Evolutionary conservation across 2,329 filamentous ascomycete species (phyloP).

Genomic region (Neospermospora avenae): DNA sequence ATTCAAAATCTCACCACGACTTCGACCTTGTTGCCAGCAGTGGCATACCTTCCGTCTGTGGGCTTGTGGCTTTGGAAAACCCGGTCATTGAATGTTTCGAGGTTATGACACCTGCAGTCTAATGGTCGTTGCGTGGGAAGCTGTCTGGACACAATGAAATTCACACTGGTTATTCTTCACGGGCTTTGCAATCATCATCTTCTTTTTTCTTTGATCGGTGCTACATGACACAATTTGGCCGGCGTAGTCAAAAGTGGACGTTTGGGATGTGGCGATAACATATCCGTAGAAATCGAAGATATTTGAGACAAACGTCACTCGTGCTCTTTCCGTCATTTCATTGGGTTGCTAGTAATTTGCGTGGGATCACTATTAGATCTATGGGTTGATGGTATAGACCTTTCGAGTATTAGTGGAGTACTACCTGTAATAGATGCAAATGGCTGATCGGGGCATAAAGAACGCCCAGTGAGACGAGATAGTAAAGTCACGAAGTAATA

Average conservation of each 20-base stretch:
- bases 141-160: conserved; percentile 46
- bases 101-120: conserved; percentile 36
- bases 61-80: conserved; percentile 20
- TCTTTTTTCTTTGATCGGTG: conserved; percentile 30
- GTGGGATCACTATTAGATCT: too few species aligned
- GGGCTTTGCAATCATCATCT: conserved; percentile 31
- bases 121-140: conserved; percentile 42
- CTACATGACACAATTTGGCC: conserved; percentile 34
- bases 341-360: not conserved
- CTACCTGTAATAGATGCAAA: too few species aligned
- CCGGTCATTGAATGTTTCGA: conserved; percentile 28
- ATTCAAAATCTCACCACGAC: conserved; percentile 23
- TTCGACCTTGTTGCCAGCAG: conserved; percentile 33
- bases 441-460: too few species aligned
- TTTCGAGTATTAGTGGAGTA: too few species aligned
- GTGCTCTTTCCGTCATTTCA: not conserved
- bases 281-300: conserved; percentile 34
- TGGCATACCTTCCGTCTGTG: conserved; percentile 30
- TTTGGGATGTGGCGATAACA: conserved; percentile 30
- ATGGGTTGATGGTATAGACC: too few species aligned
- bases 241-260: conserved; percentile 36
- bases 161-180: conserved; percentile 36
- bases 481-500: too few species aligned
- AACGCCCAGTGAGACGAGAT: too few species aligned
- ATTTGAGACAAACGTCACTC: conserved; percentile 12